Evolutionary conservation across 768 basidiomycete genomes (phyloP).

Genomic region (Termitomyces sp.): DNA sequence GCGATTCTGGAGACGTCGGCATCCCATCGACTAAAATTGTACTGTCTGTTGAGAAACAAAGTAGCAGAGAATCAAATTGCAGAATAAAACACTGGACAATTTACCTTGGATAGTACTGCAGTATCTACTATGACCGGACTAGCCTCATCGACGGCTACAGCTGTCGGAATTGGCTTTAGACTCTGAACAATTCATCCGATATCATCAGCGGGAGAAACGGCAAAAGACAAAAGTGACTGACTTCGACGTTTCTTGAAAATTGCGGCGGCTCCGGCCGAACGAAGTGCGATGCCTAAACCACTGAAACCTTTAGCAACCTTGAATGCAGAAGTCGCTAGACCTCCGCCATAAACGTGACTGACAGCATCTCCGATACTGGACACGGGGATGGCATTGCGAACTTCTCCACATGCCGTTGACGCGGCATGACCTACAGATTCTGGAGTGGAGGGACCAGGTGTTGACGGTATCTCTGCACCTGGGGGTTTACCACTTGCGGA

Average conservation of each 20-base stretch:
- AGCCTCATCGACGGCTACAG: neutral
- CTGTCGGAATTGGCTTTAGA: neutral
- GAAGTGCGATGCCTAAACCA: neutral
- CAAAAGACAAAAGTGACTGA: neutral
- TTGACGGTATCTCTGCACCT: neutral
- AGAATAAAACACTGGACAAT: too few species aligned
- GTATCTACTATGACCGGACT: neutral
- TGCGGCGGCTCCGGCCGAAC: conserved; percentile 1
- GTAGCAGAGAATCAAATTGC: neutral
- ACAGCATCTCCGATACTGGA: neutral
- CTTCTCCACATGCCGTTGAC: neutral
- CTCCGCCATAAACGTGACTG: neutral
- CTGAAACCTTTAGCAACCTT: conserved; percentile 6
- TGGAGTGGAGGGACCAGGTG: neutral
- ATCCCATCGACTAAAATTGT: neutral
- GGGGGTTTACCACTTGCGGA: neutral
- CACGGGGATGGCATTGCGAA: conserved; percentile 1
- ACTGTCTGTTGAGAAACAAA: neutral
- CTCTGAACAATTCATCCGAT: neutral
- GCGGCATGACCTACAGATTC: neutral
- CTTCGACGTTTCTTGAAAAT: neutral
- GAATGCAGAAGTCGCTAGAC: conserved; percentile 1
- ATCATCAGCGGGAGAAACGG: neutral
- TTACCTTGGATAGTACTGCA: neutral
- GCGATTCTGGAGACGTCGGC: neutral